phyloP scores from a whole-genome alignment of 1,284 basidiomycete genomes.

The Hypsizygus ulmarius region DNA sequence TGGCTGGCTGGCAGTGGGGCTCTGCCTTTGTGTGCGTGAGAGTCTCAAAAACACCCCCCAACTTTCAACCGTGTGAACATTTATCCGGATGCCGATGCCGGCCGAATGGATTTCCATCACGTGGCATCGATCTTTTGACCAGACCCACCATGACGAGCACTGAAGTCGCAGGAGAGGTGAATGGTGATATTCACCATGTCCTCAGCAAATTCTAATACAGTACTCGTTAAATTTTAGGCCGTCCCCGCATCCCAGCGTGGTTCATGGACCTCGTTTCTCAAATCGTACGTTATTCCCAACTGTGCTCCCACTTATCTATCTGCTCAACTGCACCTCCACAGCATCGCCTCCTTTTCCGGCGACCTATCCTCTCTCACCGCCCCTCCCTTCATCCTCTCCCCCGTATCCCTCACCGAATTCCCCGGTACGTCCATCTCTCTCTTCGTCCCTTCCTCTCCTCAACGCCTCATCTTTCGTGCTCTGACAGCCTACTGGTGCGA shows the following conservation, averaged over 20 bases:
- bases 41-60: background rate
- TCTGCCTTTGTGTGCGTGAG: background rate
- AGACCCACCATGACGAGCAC: conserved; percentile 11
- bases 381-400: conserved; percentile 90
- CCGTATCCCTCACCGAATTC: conserved; percentile 84
- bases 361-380: conserved; percentile 94
- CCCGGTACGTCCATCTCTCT: conserved; percentile 53
- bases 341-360: conserved; percentile 61
- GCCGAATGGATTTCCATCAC: no score
- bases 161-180: conserved; percentile 18
- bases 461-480: conserved; percentile 3
- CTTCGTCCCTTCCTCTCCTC: conserved; percentile 2
- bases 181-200: background rate
- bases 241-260: conserved; percentile 71
- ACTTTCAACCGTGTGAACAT: conserved; percentile 14
- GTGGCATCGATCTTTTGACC: no score
- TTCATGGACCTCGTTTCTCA: conserved; percentile 79
- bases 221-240: conserved; percentile 40
- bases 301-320: background rate
- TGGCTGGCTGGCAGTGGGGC: conserved; percentile 7
- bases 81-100: no score
- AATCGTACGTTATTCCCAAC: conserved; percentile 55
- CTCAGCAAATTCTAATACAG: background rate
- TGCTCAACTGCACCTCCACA: background rate
- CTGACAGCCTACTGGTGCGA: conserved; percentile 87